Conservation (phyloP, 179 eudicot genomes). For the Camellia oleifera region DNA sequence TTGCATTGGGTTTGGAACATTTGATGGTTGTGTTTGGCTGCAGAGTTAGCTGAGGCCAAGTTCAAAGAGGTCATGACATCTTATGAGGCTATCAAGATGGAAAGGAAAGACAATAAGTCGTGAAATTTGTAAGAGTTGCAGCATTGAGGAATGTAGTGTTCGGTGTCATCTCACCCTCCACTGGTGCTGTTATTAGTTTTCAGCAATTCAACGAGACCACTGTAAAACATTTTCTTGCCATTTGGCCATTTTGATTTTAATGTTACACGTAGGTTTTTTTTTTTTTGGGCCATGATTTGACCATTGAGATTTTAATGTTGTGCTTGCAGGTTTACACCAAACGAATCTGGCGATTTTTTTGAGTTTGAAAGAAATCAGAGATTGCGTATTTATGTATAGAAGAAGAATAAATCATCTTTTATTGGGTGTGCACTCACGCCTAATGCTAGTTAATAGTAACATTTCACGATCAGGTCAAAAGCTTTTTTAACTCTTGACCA, state of each 20-base stretch:
- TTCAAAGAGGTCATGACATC: constrained; percentile 90
- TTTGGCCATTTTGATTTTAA: neutral
- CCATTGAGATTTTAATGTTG: neutral
- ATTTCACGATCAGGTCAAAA: neutral
- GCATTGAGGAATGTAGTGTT: neutral
- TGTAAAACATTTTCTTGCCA: neutral
- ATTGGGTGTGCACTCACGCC: neutral
- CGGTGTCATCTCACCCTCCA: neutral
- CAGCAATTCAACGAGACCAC: neutral
- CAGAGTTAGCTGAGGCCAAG: constrained; percentile 92
- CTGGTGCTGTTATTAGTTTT: neutral
- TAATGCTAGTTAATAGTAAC: neutral
- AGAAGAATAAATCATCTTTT: neutral
- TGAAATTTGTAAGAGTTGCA: neutral
- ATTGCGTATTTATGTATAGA: neutral
- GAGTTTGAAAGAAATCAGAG: neutral
- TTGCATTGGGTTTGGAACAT: neutral
- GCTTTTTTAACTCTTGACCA: neutral
- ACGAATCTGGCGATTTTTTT: neutral
- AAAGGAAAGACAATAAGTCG: constrained; percentile 52
- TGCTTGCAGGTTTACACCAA: neutral
- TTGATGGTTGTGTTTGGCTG: constrained; percentile 17
- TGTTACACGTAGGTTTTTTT: neutral
- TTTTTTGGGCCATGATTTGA: neutral
- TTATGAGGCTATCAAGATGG: constrained; percentile 85